Evolutionary conservation across 2,329 filamentous ascomycete species (phyloP), one percentile per base, ranked within the genome.

Genomic region (Metarhizium brunneum): DNA sequence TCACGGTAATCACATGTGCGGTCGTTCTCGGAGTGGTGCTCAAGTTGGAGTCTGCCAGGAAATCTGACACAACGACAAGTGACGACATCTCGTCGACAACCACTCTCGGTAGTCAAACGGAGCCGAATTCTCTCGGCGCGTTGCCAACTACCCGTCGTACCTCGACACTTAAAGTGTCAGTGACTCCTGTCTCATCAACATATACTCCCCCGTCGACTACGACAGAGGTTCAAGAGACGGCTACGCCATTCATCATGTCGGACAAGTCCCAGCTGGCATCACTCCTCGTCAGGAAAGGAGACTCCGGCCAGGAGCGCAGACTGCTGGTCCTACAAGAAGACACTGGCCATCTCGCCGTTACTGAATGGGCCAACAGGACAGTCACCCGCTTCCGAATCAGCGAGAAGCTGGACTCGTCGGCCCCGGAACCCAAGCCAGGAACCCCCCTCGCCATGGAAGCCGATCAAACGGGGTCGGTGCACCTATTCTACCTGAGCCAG

Each of bases 321-420:
- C 47, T 64, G 11, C 29, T 65, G 2, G 29, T 64, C 13, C 61
- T 62, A 59, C 64, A 66, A 36, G 62, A 64, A 32, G 58, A 58
- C 5, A 54, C 58, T 6, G 56, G 57, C 35, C 54, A 60, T n/a
- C 59, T 66, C 16, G 50, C 59, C 13, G 57, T 58, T 4, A 53
- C 56, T 2, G 55, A 64, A 20, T 59, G 58, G 56, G 32, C 50
- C 1, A 42, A 54, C 8, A 53, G 50, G 8, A 54, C 54, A 20
- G 47, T 47, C 5, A 42, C 25, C 4, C 54, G 57, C 20, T 60
- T 57, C 29, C 55, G 53, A 8, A 47, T 61, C 42, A 50, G 29
- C 40, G 59, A 62, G 47, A 58, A 54, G 43, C 53, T 60, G 2
- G 49, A 18, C 16, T 49, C 57, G 6, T n/a, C 32, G 2, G 18